Conservation (phyloP, 2,329 filamentous ascomycete genomes). For the Epichloe bromicola region DNA sequence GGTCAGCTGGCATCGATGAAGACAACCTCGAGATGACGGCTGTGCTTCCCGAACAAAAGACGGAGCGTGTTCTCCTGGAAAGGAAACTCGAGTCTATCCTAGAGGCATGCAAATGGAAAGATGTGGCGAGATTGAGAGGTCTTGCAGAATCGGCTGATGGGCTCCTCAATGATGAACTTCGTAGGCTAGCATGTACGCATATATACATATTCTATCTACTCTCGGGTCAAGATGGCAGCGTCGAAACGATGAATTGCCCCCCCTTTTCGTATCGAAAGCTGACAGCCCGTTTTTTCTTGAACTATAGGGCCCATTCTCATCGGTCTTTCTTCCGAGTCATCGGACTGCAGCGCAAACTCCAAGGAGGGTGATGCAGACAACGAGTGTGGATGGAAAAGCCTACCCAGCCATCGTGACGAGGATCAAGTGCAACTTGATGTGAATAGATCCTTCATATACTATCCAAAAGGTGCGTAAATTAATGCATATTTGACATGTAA, state of each 20-base stretch:
- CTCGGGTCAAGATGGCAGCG: constrained; percentile 4
- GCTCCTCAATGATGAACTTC: constrained; percentile 52
- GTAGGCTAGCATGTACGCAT: constrained; percentile 58
- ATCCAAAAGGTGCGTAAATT: constrained; percentile 54
- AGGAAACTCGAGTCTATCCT: constrained; percentile 16
- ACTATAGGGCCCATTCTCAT: constrained; percentile 49
- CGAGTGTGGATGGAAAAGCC: constrained; percentile 38
- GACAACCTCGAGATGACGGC: constrained; percentile 4
- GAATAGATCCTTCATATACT: constrained; percentile 93
- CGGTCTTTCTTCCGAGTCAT: constrained; percentile 18
- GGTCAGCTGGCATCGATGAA: constrained; percentile 1
- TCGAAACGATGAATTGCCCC: not conserved
- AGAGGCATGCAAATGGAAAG: constrained; percentile 44
- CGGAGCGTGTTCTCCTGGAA: constrained; percentile 1
- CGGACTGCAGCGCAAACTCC: not conserved
- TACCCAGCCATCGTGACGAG: constrained; percentile 74
- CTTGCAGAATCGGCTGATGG: constrained; percentile 54
- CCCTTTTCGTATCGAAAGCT: not conserved
- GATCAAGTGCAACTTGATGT: constrained; percentile 87
- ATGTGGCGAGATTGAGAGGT: constrained; percentile 41
- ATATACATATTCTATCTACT: constrained; percentile 3
- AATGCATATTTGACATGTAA: not conserved
- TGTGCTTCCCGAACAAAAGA: constrained; percentile 1
- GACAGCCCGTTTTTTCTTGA: not conserved
- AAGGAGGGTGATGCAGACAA: not conserved